phyloP scores from a whole-genome alignment of 352 stramenopile species.

The Globisporangium perplexum region DNA sequence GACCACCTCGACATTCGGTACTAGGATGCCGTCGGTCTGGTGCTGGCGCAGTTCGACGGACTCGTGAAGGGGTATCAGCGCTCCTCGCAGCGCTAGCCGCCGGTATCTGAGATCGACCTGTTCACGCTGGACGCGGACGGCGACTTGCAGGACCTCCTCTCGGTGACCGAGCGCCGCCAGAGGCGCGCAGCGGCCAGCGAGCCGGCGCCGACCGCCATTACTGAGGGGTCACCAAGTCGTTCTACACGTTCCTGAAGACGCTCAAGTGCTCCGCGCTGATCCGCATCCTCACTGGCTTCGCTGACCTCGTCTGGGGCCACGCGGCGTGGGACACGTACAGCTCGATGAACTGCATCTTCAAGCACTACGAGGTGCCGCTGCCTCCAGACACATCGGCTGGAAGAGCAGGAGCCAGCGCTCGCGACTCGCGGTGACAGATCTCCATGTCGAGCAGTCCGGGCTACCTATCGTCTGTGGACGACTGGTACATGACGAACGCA shows the following conservation, averaged over 20 bases:
- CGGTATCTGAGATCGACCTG: conserved; percentile 29
- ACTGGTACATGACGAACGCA: conserved; percentile 71
- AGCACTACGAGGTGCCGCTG: conserved; percentile 70
- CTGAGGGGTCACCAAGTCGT: conserved; percentile 17
- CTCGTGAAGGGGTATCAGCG: conserved; percentile 36
- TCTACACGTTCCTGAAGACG: conserved; percentile 44
- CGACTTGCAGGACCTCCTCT: conserved; percentile 51
- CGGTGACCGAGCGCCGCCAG: conserved; percentile 17
- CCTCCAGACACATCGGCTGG: conserved; percentile 3
- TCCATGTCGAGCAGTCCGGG: conserved; percentile 77
- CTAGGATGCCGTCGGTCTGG: conserved; percentile 26
- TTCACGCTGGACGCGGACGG: conserved; percentile 52
- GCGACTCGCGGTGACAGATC: conserved; percentile 24
- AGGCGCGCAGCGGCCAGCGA: background rate
- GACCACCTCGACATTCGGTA: conserved; percentile 20
- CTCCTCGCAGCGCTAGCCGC: conserved; percentile 14
- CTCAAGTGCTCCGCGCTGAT: conserved; percentile 75
- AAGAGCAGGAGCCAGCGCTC: background rate
- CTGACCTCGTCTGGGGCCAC: conserved; percentile 64
- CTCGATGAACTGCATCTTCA: conserved; percentile 76
- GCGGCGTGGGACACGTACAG: conserved; percentile 66
- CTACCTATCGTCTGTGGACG: conserved; percentile 70
- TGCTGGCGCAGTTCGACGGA: conserved; percentile 49
- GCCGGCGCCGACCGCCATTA: background rate
- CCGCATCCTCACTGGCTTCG: conserved; percentile 46